Base-by-base conservation (phyloP, 371 early-diverging fungal genomes). In the Globomyces sp. region DNA sequence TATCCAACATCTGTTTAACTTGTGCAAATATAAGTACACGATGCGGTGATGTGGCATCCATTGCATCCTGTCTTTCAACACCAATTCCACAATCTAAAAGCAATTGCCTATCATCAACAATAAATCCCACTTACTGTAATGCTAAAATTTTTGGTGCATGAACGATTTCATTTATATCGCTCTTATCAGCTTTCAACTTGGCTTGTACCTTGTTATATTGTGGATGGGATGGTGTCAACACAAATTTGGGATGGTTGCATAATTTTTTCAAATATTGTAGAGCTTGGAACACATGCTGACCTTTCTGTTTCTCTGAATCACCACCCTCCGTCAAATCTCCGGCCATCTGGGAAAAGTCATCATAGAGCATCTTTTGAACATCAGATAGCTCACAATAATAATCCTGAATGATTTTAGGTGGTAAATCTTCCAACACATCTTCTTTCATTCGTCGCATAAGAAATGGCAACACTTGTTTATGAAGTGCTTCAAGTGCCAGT, bases 331-430 rank as follows among this genome's bases (percentile, higher is more conserved):
- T 73, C 2, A 80, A 74, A 39, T 57, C 71, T 11, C 59, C 34
- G n/a, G 65, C 68, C 41, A 49, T 41, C 39, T 59, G 9, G 11
- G 70, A 74, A 71, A 96, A 93, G 68, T 92, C 91, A 46, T 95
- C 91, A 74, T 99, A 99, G 37, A 99, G 75, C 57, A 86, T 63
- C 55, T 75, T 74, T 75, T 91, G 92, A n/a, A 92, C 65, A 47
- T 91, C 92, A 64, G 91, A 89, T 44, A 99, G 79, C 63, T 97
- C 95, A 76, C 99, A 97, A 74, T 94, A 93, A 73, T 98, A 91
- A 77, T 99, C 99, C 69, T 82, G 87, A 68, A 99, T 98, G 69
- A 99, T 99, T 81, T 99, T 99, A 39, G 99, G 99, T 44, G 99
- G 99, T 66, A 99, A 76, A 75, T 99, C 99, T 67, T 93, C 86